Base-by-base conservation (phyloP, 371 early-diverging fungal genomes). In the Mucor indicus region DNA sequence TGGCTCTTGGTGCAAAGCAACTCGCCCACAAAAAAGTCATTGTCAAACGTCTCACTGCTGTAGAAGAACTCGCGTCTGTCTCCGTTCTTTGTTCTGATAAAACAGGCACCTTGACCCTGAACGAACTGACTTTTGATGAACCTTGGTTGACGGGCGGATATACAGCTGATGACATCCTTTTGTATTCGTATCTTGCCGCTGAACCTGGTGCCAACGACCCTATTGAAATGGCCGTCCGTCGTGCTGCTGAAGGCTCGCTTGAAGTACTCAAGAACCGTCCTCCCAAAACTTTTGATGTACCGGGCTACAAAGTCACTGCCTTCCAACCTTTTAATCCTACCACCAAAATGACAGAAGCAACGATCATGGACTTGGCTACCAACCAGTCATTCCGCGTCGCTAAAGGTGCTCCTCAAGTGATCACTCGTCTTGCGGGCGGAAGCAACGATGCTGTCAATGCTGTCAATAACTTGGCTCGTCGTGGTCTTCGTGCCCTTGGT, bases 41-140 rank as follows among this genome's bases (percentile, higher is more conserved):
- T 74, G 93, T 96, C 54, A 92, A 93, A 70, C 90, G 93, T 49
- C 74, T 96, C 29, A 87, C 93, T 13, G 93, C 93, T 31, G 91
- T 95, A 20, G 98, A 98, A 69, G 93, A 92, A 53, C 75, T 96
- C 65, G 94, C 95, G 0, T 93, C 94, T 7, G 91, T 92, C 30
- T 89, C 90, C 19, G 85, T 92, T 16, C 86, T 96, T 38, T 95
- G 95, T 72, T 90, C 92, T 1, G 97, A 96, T 76, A 96, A 88
- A 77, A 97, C 98, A 4, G 98, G 98, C 48, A 97, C 98, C 12
- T 75, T 97, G 46, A 97, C 96, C 12, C 71, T 84, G 52, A 91
- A 91, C 83, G 85, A 92, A 76, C 81, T 95, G 53, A 83, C 90
- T 15, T 87, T 92, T 70, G 84, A 67, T 51, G 83, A 85, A 42